Percentiles rank a stretch among this genome's conserved stretches.
Conservation (phyloP, 2,329 filamentous ascomycete genomes). For the Xylariaceae sp. region DNA sequence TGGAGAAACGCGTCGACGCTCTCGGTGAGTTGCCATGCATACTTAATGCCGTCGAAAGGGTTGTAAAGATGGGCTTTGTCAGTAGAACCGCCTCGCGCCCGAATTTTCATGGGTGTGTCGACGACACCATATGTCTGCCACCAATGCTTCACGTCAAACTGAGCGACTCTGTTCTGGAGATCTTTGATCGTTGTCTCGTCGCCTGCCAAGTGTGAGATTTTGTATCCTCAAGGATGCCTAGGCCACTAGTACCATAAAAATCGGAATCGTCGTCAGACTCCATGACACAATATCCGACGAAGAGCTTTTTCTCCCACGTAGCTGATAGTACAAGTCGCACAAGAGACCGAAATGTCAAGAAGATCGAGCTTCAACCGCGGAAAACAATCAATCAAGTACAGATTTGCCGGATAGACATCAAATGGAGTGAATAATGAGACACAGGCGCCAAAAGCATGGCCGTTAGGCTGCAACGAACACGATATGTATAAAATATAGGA, state of each 20-base stretch:
- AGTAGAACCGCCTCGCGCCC: slow-evolving; percentile 10
- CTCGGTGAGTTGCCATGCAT: slow-evolving; percentile 62
- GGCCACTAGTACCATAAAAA: slow-evolving; percentile 47
- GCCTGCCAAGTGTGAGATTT: slow-evolving; percentile 40
- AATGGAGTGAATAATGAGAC: no score
- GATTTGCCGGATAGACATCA: no score
- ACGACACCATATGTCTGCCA: slow-evolving; percentile 33
- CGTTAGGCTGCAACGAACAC: no score
- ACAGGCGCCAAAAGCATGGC: no score
- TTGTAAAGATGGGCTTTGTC: slow-evolving; percentile 47
- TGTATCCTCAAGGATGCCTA: not conserved
- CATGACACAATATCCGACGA: slow-evolving; percentile 26
- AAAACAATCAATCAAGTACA: no score
- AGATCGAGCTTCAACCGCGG: no score
- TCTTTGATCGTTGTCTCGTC: slow-evolving; percentile 45
- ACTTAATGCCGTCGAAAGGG: slow-evolving; percentile 49
- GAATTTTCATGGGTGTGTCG: slow-evolving; percentile 20
- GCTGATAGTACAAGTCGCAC: not conserved
- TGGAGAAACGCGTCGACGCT: slow-evolving; percentile 60
- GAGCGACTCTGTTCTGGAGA: slow-evolving; percentile 47
- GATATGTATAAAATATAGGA: no score
- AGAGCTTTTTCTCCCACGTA: not conserved
- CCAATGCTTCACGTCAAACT: slow-evolving; percentile 50
- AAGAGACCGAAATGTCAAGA: no score
- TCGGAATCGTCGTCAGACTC: slow-evolving; percentile 51